A percentile compares a stretch with the other conserved stretches of the same genome.
phyloP scores from a whole-genome alignment of 2,329 filamentous ascomycete genomes.

The Botrytis deweyae region DNA sequence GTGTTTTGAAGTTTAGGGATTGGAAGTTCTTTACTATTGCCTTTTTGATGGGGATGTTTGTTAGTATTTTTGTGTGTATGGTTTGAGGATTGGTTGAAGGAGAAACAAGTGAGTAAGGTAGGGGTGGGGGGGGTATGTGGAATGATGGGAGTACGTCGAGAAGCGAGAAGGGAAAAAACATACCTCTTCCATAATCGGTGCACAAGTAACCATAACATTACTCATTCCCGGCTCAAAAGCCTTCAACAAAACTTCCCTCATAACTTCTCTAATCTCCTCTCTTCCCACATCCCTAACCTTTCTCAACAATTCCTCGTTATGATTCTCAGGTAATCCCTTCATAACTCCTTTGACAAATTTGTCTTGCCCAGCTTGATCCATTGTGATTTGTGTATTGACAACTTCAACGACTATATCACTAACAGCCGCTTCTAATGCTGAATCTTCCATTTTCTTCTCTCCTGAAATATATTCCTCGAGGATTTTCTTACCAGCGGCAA shows the following conservation, averaged over 20 bases:
- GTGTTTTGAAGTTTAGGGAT: constrained; percentile 73
- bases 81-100: background rate
- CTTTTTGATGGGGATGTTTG: constrained; percentile 45
- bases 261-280: constrained; percentile 72
- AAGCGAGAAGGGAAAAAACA: constrained; percentile 39
- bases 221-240: constrained; percentile 78
- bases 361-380: constrained; percentile 75
- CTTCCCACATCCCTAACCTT: constrained; percentile 73
- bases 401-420: constrained; percentile 83
- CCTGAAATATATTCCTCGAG: constrained; percentile 74
- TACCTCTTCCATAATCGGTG: constrained; percentile 81
- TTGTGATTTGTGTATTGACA: constrained; percentile 85
- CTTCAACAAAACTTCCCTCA: constrained; percentile 73
- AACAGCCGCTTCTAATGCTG: constrained; percentile 76
- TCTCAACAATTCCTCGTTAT: constrained; percentile 72
- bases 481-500: constrained; percentile 70
- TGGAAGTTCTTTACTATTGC: constrained; percentile 73
- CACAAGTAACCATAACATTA: constrained; percentile 86
- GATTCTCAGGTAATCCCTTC: constrained; percentile 71
- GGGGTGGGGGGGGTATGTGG: constrained; percentile 11
- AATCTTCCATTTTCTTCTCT: constrained; percentile 67
- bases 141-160: constrained; percentile 4
- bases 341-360: constrained; percentile 84
- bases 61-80: background rate
- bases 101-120: background rate